Percentiles rank a stretch among this genome's conserved stretches.
Conservation (phyloP, 2,329 filamentous ascomycete species). For the Monilinia fructigena region DNA sequence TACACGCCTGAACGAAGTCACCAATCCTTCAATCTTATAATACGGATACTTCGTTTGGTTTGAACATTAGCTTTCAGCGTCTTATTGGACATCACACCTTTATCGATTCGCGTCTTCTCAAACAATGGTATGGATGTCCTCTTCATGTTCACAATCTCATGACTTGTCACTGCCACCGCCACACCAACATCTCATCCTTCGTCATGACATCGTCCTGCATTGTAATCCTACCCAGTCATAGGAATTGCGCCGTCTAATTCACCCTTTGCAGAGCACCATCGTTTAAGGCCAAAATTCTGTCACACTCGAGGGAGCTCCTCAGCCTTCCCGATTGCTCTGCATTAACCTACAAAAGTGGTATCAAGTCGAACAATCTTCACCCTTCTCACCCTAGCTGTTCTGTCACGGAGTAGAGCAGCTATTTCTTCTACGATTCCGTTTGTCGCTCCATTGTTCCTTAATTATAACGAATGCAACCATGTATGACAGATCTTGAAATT, state of each 20-base stretch:
- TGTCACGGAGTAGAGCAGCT: background rate
- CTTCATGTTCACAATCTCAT: background rate
- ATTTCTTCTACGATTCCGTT: background rate
- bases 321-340: background rate
- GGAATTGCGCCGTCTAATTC: background rate
- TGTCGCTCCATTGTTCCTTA: background rate
- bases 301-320: background rate
- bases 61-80: too few relatives aligned
- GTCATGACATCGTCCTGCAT: background rate
- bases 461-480: background rate
- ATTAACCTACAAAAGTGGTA: background rate
- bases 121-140: background rate
- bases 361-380: background rate
- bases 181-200: conserved; percentile 4
- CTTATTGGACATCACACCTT: too few relatives aligned
- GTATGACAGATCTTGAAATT: background rate
- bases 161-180: conserved; percentile 12
- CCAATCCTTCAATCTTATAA: too few relatives aligned
- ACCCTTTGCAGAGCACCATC: background rate
- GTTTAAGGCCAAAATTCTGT: background rate
- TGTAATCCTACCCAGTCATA: background rate
- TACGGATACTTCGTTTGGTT: too few relatives aligned
- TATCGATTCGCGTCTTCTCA: background rate
- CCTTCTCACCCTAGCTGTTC: background rate
- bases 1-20: too few relatives aligned